phyloP scores from a whole-genome alignment of 192 early-diverging fungal species.

The Linnemannia elongata region DNA sequence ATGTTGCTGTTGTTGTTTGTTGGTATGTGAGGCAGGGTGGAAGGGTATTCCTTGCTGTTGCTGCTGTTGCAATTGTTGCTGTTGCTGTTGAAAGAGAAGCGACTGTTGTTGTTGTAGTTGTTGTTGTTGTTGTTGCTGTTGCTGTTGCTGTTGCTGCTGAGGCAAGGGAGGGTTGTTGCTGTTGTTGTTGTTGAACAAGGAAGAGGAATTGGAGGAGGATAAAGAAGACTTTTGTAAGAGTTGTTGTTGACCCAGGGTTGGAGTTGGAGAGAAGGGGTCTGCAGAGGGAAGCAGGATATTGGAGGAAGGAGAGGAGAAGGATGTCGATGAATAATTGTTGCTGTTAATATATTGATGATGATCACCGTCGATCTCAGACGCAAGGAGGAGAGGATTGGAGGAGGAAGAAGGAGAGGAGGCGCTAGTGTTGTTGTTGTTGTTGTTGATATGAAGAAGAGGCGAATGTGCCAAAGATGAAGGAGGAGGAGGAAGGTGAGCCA shows the following conservation, averaged over 20 bases:
- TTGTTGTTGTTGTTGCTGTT: conserved; percentile 1
- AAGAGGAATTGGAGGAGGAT: neutral
- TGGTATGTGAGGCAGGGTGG: neutral
- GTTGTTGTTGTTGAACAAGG: neutral
- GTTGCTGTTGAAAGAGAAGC: conserved; percentile 2
- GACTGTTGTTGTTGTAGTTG: conserved; percentile 6
- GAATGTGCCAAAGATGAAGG: neutral
- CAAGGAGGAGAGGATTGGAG: neutral
- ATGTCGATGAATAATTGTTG: neutral
- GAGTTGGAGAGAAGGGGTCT: neutral
- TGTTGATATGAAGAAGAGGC: neutral
- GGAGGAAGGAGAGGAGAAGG: conserved; percentile 4
- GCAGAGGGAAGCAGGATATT: neutral
- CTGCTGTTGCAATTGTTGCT: neutral
- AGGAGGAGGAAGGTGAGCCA: conserved; percentile 11
- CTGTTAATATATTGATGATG: neutral
- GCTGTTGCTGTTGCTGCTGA: conserved; percentile 4
- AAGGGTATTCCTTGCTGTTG: neutral
- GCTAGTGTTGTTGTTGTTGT: neutral
- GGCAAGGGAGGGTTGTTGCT: neutral
- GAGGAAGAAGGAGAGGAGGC: neutral
- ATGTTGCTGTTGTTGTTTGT: conserved; percentile 19
- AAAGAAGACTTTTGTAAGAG: neutral
- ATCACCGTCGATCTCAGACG: neutral
- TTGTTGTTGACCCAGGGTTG: neutral